Base-by-base conservation (phyloP, 2,329 filamentous ascomycete species). In the Sphaerulina populicola region DNA sequence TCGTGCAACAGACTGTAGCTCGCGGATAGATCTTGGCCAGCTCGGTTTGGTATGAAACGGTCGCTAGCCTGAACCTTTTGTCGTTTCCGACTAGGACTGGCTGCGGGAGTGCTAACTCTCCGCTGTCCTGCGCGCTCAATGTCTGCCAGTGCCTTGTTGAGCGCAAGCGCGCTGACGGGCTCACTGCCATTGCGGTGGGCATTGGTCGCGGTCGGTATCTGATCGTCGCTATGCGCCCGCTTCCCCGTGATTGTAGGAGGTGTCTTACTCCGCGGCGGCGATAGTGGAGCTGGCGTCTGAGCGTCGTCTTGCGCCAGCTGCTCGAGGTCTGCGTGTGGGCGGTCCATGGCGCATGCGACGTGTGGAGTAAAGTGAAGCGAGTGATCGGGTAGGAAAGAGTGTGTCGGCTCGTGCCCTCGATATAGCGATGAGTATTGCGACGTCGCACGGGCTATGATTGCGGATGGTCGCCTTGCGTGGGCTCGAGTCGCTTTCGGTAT, bases 41-140 rank as follows among this genome's bases (percentile, higher is more conserved):
- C 85, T 38, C 93, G 81, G 62, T 93, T 94, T 27, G 93, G 93
- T 60, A 98, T 97, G 67, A 98, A 98, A 63, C 93, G 94, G 66
- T 52, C 63, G 57, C 75, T 72, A 46, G 53, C 54, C 63, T 85
- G 83, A 14, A 85, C 72, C 56, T 82, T 74, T 66, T 83, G 82
- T 57, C 82, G 75, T 69, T 86, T 86, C 55, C 83, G 74, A 65
- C 80, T 83, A 4, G 83, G 82, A 66, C 82, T 86, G 29, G 78
- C 76, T 39, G 74, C 77, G 3, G 82, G 81, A 29, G 82, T 84
- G 51, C 76, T 75, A 57, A 80, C 62, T 49, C 80, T 70, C 42
- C 74, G 72, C 53, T 74, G 73, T n/a, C 77, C 77, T 10, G 74
- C 74, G 52, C 80, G 76, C 59, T 83, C 80, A 57, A 80, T 77